phyloP scores from a whole-genome alignment of 192 early-diverging fungal species.

The Podila minutissima region DNA sequence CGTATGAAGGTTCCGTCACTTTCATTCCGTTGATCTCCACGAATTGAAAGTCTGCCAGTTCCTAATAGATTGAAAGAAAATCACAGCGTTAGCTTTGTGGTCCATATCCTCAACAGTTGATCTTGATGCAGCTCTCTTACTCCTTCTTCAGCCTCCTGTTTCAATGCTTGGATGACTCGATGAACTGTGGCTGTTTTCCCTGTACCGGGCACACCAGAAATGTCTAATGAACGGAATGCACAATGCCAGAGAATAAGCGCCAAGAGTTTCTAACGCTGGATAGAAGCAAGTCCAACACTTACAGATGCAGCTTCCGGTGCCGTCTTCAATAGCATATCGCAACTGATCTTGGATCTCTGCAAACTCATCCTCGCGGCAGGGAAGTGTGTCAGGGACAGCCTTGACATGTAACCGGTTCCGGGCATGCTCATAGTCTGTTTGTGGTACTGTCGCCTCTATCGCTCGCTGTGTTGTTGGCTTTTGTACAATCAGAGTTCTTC shows the following conservation, averaged over 20 bases:
- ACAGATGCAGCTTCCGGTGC: constrained; percentile 89
- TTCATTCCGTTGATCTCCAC: constrained; percentile 99
- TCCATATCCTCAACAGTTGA: too few relatives aligned
- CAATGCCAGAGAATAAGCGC: background rate
- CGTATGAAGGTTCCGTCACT: constrained; percentile 89
- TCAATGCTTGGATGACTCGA: constrained; percentile 81
- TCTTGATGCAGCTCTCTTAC: constrained; percentile 33
- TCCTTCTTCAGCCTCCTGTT: constrained; percentile 62
- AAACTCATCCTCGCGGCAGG: constrained; percentile 96
- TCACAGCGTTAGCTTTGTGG: background rate
- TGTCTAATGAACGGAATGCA: constrained; percentile 60
- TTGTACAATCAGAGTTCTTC: constrained; percentile 22
- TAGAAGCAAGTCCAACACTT: constrained; percentile 17
- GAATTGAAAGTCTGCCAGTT: constrained; percentile 82
- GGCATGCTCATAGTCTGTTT: constrained; percentile 70
- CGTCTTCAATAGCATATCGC: constrained; percentile 82
- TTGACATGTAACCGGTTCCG: constrained; percentile 88
- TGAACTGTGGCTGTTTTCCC: constrained; percentile 97
- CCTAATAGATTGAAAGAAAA: constrained; percentile 28
- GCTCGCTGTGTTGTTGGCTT: constrained; percentile 47
- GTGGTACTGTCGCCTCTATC: constrained; percentile 19
- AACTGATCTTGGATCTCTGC: constrained; percentile 79
- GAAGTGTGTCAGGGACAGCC: constrained; percentile 88
- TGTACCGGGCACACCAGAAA: constrained; percentile 96
- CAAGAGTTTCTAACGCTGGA: background rate